phyloP scores from a whole-genome alignment of 495 filamentous ascomycete genomes.

The Aspergillus ostianus region DNA sequence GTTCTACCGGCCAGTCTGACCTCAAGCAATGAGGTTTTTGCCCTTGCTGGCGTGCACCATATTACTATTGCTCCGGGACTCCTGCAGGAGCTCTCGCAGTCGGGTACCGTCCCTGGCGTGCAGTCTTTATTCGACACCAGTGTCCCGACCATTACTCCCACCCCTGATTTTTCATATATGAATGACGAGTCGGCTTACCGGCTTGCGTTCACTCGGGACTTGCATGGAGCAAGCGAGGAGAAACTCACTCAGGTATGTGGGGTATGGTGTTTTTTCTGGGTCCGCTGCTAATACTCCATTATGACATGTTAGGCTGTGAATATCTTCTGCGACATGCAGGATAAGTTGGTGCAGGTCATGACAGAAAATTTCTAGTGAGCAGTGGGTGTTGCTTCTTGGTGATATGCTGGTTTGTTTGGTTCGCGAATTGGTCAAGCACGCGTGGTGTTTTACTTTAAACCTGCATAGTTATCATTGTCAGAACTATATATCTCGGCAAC shows the following conservation, averaged over 20 bases:
- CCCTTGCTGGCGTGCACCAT: slow-evolving; percentile 55
- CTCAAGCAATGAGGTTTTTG: slow-evolving; percentile 53
- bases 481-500: too few species aligned
- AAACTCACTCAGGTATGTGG: slow-evolving; percentile 50
- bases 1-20: slow-evolving; percentile 59
- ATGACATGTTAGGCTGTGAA: slow-evolving; percentile 47
- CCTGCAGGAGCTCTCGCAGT: slow-evolving; percentile 43
- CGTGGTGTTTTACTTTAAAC: too few species aligned
- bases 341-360: slow-evolving; percentile 48
- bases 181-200: slow-evolving; percentile 47
- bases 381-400: background rate
- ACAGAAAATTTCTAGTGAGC: slow-evolving; percentile 5
- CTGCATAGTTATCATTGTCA: too few species aligned
- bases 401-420: too few species aligned
- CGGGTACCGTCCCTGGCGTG: slow-evolving; percentile 28
- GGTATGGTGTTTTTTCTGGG: background rate
- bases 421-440: too few species aligned
- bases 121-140: slow-evolving; percentile 36
- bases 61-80: slow-evolving; percentile 57
- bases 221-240: slow-evolving; percentile 46
- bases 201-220: slow-evolving; percentile 48
- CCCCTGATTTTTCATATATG: slow-evolving; percentile 24
- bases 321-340: slow-evolving; percentile 61
- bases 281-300: background rate
- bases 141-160: slow-evolving; percentile 5